Evolutionary conservation across 306 rosid species (phyloP), one percentile per base, ranked within the genome.

Genomic region (Pyrus betulifolia): DNA sequence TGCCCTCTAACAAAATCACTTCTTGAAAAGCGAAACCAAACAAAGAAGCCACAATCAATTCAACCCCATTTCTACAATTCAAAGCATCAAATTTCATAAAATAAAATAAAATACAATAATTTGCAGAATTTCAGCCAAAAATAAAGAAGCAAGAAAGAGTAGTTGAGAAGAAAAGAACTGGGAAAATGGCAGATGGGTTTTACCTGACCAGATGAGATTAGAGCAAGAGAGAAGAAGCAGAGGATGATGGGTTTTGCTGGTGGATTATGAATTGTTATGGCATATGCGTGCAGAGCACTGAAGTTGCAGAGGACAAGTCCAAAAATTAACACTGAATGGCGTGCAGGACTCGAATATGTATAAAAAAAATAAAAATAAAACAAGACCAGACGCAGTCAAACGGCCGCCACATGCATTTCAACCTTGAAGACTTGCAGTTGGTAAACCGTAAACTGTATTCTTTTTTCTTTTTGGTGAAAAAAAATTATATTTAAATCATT

Each of bases 81-180:
- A 54, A 8, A 13, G 21, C 64, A 81, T 63, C 31, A 18, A 70
- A 33, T 46, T 68, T 10, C 40, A 63, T 11, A 0, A 12, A 2
- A 11, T 2, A 72, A 6, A 13, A 25, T 25, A 25, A 40, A 59
- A 15, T 4, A 31, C 35, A 31, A 31, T 31, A 33, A 33, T 1
- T 6, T 35, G 10, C 42, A 51, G 8, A 52, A 12, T 9, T 3
- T n/a, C 46, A 12, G 40, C 77, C 79, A 40, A 21, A 21, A 2
- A 25, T 3, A 15, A 27, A 30, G 78, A 70, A 27, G 27, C 10
- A 42, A 42, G 46, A 42, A 42, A 21, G 61, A 74, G 22, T 33
- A 7, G 25, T 10, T 42, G 46, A 42, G 46, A 42, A 59, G 42
- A 57, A 31, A 25, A 25, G 81, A 89, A 88, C 88, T 81, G 86